Evolutionary conservation across 225 moss, liverwort and hornwort genomes (phyloP), one percentile per base, ranked within the genome.

Genomic region (Neckera pumila): DNA sequence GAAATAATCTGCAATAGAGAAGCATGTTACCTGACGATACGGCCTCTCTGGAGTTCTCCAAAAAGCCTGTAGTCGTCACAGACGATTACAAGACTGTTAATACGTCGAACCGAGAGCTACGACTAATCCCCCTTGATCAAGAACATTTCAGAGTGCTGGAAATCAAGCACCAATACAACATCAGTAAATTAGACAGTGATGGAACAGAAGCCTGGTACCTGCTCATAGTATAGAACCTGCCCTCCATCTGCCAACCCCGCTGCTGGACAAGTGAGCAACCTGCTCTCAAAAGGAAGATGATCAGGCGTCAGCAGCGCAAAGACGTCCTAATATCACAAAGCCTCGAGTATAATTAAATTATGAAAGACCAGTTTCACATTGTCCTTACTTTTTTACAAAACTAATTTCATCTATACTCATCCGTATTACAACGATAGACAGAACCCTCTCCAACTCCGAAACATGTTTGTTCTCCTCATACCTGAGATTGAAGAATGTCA

Each of bases 401-500:
- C 45, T 45, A 70, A 56, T 33, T 47, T 47, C 72, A 57, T 33
- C 53, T 36, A 70, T 42, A 40, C 33, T 56, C 62, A 78, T 61
- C 61, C 71, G 51, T 30, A 38, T 27, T 47, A 45, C 14, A 81
- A 72, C 36, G 38, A 78, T 11, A 36, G n/a, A 36, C 54, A 77
- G 83, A 69, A 70, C 83, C 64, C 86, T 83, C 74, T 79, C 85
- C 34, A 77, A 51, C 34, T 78, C 69, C 60, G 42, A 78, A 70
- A 82, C 17, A 76, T 36, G 22, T 51, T 56, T 63, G 47, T 64
- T 61, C 60, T 66, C 67, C 42, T 81, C 70, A 60, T 92, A 97
- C 97, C 98, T 97, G 81, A 98, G 95, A 86, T 98, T 98, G 88
- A 98, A 98, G 87, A 94, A 97, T 21, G 98, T 98, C 98, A 96